These are phyloP conservation scores for Leccinum pellstonianum DNA, from an alignment of 768 basidiomycete species.

Conservation along the genomic window DNA sequence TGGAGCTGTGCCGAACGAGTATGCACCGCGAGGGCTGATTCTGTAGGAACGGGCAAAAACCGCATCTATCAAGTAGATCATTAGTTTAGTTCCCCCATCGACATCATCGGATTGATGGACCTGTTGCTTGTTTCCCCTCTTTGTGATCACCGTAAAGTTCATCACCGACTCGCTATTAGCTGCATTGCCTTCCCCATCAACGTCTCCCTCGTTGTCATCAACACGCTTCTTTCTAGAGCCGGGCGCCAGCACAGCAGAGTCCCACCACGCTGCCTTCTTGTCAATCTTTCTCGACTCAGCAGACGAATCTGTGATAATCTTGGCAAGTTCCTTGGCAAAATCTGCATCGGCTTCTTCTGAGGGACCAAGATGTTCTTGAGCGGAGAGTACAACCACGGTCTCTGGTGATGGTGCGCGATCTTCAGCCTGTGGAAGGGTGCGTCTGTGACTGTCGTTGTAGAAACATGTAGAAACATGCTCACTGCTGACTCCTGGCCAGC, in stretches of 20 bases:
- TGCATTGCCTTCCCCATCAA: constrained; percentile 37
- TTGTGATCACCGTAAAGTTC: constrained; percentile 91
- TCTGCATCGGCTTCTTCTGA: constrained; percentile 90
- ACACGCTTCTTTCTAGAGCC: constrained; percentile 61
- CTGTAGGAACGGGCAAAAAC: constrained; percentile 85
- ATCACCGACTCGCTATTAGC: constrained; percentile 48
- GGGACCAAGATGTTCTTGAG: constrained; percentile 75
- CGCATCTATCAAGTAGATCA: constrained; percentile 52
- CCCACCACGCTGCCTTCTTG: constrained; percentile 88
- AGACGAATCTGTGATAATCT: constrained; percentile 87
- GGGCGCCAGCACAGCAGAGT: constrained; percentile 75
- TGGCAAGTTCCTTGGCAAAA: constrained; percentile 94
- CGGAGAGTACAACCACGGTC: constrained; percentile 67
- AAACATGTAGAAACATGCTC: constrained; percentile 22
- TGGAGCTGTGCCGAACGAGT: constrained; percentile 89
- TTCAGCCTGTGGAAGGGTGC: constrained; percentile 36
- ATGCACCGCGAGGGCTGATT: constrained; percentile 85
- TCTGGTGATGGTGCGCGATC: constrained; percentile 83
- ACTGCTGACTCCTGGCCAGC: constrained; percentile 53
- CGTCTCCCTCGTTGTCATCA: constrained; percentile 59
- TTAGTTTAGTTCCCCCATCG: constrained; percentile 9
- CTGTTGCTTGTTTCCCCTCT: constrained; percentile 91
- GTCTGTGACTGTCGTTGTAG: not conserved
- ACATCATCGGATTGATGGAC: constrained; percentile 38
- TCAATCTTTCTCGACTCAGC: constrained; percentile 83